A percentile compares a stretch with the other conserved stretches of the same genome.
Evolutionary conservation across 2,329 filamentous ascomycete genomes (phyloP).

Genomic region (Colletotrichum sp.): DNA sequence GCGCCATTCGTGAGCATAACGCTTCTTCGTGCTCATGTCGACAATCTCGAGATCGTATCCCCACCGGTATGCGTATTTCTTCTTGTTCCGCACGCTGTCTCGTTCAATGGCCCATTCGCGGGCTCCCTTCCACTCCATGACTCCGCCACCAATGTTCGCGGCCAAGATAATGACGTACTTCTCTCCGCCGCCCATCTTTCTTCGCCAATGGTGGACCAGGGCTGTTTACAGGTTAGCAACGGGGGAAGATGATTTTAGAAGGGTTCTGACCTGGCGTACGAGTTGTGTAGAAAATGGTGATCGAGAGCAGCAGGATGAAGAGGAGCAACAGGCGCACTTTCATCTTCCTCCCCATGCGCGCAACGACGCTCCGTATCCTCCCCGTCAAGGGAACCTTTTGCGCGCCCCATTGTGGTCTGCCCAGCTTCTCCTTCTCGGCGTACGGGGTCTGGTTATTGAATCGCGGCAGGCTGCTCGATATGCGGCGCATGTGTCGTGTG

Average conservation of each 20-base stretch:
- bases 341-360: conserved; percentile 66
- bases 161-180: conserved; percentile 94
- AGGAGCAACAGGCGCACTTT: conserved; percentile 68
- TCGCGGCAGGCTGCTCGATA: conserved; percentile 80
- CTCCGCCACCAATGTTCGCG: conserved; percentile 92
- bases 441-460: conserved; percentile 66
- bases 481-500: conserved; percentile 78
- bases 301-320: conserved; percentile 63
- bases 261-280: conserved; percentile 66
- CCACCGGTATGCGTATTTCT: conserved; percentile 84
- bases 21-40: conserved; percentile 98
- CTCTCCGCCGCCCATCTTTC: conserved; percentile 81
- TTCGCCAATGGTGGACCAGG: conserved; percentile 69
- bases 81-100: conserved; percentile 95
- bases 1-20: conserved; percentile 98
- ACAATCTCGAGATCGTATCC: conserved; percentile 96
- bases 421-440: conserved; percentile 80
- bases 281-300: conserved; percentile 73
- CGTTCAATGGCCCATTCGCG: conserved; percentile 98
- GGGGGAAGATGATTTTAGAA: not conserved
- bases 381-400: conserved; percentile 51
- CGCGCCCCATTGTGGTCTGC: conserved; percentile 61
- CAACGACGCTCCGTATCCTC: conserved; percentile 49
- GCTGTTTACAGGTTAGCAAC: conserved; percentile 42
- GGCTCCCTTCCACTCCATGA: conserved; percentile 99